These are phyloP conservation scores for Colletotrichum spinosum DNA, from an alignment of 2,329 filamentous ascomycete genomes.

Conservation along the genomic window DNA sequence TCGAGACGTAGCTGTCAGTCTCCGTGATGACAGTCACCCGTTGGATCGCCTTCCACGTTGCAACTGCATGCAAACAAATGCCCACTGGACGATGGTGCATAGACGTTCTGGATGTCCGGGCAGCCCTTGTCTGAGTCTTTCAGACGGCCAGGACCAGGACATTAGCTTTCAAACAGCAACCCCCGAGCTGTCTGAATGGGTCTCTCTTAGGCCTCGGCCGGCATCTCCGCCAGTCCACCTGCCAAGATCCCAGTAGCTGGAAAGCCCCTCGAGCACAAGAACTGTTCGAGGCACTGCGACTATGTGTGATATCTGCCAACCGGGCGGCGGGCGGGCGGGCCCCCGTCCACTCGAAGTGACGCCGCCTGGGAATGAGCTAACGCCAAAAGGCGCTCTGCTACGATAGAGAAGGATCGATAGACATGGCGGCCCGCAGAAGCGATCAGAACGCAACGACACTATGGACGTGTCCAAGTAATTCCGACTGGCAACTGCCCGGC, in stretches of 20 bases:
- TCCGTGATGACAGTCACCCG: conserved; percentile 6
- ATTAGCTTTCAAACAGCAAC: conserved; percentile 1
- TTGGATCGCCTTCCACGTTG: neutral
- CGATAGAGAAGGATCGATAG: neutral
- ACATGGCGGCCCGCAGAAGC: neutral
- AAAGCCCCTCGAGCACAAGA: conserved; percentile 3
- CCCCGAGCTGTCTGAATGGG: conserved; percentile 8
- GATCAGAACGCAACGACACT: neutral
- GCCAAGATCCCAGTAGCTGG: conserved; percentile 21
- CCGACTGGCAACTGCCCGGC: conserved; percentile 2
- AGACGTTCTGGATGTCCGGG: conserved; percentile 12
- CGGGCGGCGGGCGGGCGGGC: neutral
- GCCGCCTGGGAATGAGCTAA: too few species aligned
- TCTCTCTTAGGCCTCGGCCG: conserved; percentile 24
- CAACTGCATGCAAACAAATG: conserved; percentile 2
- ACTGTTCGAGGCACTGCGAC: conserved; percentile 11
- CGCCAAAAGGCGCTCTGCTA: neutral
- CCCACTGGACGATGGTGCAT: conserved; percentile 12
- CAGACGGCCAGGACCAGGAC: conserved; percentile 7
- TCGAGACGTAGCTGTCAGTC: neutral
- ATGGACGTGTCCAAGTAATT: conserved; percentile 8
- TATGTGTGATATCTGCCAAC: conserved; percentile 5
- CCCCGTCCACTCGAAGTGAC: conserved; percentile 6
- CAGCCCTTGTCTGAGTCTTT: conserved; percentile 20
- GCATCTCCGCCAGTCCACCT: conserved; percentile 35